These are phyloP conservation scores for Claviceps fusiformis DNA, from an alignment of 2,329 filamentous ascomycete species.

Conservation along the genomic window DNA sequence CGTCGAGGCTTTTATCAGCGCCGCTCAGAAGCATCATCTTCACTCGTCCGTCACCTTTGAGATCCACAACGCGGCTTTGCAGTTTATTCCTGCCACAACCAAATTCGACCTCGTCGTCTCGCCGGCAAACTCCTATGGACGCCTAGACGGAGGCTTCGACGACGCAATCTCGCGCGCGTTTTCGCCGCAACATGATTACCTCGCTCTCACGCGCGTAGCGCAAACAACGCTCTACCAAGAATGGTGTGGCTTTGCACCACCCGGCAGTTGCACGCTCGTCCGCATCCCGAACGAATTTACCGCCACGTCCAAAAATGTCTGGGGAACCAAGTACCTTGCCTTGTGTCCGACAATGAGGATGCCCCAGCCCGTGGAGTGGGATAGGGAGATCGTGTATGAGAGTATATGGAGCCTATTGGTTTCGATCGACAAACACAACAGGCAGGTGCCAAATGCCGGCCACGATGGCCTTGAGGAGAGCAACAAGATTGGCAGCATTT, in stretches of 20 bases:
- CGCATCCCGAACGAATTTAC: constrained; percentile 26
- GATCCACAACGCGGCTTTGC: constrained; percentile 26
- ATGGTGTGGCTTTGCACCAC: constrained; percentile 36
- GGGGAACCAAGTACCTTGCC: constrained; percentile 29
- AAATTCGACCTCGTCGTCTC: constrained; percentile 37
- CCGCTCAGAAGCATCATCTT: constrained; percentile 18
- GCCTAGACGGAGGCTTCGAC: constrained; percentile 41
- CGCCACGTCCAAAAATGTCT: constrained; percentile 20
- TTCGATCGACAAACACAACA: constrained; percentile 34
- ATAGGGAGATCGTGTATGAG: constrained; percentile 39
- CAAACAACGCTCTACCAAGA: constrained; percentile 31
- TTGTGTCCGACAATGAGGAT: constrained; percentile 41
- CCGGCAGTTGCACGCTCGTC: constrained; percentile 35
- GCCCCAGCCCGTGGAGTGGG: constrained; percentile 30
- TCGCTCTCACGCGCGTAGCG: constrained; percentile 30
- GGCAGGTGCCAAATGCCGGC: constrained; percentile 7
- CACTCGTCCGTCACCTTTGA: constrained; percentile 17
- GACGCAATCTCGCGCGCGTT: constrained; percentile 37
- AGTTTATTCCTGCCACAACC: constrained; percentile 19
- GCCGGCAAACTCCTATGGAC: constrained; percentile 40
- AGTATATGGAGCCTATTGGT: constrained; percentile 38
- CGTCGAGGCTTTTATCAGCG: constrained; percentile 26
- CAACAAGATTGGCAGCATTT: constrained; percentile 24
- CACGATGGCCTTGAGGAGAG: constrained; percentile 5
- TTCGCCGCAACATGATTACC: constrained; percentile 29